Base-by-base conservation (phyloP, 352 stramenopile genomes). In the Phytopythium boreale region DNA sequence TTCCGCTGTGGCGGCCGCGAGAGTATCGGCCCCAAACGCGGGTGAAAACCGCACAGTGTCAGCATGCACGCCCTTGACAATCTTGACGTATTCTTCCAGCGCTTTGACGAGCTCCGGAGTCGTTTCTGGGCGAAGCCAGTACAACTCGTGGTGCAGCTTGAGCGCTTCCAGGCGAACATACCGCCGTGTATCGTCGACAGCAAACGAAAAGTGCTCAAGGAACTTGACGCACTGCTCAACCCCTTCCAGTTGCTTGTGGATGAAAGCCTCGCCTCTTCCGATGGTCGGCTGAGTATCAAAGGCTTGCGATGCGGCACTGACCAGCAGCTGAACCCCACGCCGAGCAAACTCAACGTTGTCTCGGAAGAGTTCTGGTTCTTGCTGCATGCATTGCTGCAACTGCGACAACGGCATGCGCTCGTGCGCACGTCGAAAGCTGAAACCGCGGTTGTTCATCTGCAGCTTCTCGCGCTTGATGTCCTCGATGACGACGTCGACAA, bases 401-500 rank as follows among this genome's bases (percentile, higher is more conserved):
- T 85, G 76, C 19, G 69, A 26, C 19, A 84, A 63, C 4, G 76
- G 76, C 46, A 88, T 46, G 39, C 39, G 39, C 17, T n/a, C 19
- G 39, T 64, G 31, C 57, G 55, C 78, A 56, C 62, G n/a, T 0
- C 76, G 67, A 26, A 69, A 78, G 15, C 71, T 72, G 49, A 84
- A 84, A 26, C 56, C 68, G 53, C 56, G 62, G 22, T 67, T 63
- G 22, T 58, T 57, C 50, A 51, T 19, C 8, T 15, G 10, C 15
- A 66, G 43, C 19, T 53, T 61, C 37, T 58, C 58, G 20, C 64
- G 62, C 24, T 66, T 65, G 15, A 84, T 47, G 58, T 87, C 77
- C 63, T 77, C 70, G 34, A 82, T 51, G n/a, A 87, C 71, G 26
- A 82, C 27, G 39, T 78, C 74, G 27, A 74, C 66, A n/a, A 67